A percentile compares a stretch with the other conserved stretches of the same genome.
These are phyloP conservation scores for Coemansia javaensis DNA, from an alignment of 192 early-diverging fungal species.

Conservation along the genomic window DNA sequence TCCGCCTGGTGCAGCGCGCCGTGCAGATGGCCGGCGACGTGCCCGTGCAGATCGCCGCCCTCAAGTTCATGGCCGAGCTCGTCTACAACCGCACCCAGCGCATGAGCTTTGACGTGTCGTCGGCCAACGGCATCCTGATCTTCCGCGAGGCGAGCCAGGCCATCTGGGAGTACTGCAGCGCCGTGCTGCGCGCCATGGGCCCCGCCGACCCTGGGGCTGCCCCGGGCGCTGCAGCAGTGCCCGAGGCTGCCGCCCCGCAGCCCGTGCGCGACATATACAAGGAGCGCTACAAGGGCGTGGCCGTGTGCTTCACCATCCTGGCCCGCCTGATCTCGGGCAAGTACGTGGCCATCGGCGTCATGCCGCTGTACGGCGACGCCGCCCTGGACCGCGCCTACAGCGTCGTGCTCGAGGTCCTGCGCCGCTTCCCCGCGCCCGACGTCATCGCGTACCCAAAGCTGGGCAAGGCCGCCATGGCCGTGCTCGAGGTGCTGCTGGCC, in stretches of 20 bases:
- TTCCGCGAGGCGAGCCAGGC: slow-evolving; percentile 81
- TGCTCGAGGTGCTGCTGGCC: slow-evolving; percentile 67
- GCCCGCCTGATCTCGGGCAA: slow-evolving; percentile 65
- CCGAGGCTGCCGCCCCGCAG: no score
- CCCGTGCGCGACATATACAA: slow-evolving; percentile 49
- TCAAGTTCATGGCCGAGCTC: slow-evolving; percentile 80
- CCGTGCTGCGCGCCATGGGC: slow-evolving; percentile 10
- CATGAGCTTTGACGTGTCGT: slow-evolving; percentile 77
- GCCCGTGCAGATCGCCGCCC: slow-evolving; percentile 59
- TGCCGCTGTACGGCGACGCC: slow-evolving; percentile 79
- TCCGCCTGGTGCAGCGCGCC: slow-evolving; percentile 58
- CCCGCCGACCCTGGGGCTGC: no score
- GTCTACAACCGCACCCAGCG: slow-evolving; percentile 74
- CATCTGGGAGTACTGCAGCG: slow-evolving; percentile 55
- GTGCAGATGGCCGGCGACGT: slow-evolving; percentile 60
- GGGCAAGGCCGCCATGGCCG: slow-evolving; percentile 53
- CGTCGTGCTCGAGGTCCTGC: slow-evolving; percentile 64
- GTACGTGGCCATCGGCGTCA: slow-evolving; percentile 91
- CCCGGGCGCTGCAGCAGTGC: no score
- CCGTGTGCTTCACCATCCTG: slow-evolving; percentile 69
- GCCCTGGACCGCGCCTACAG: slow-evolving; percentile 65
- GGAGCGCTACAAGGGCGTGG: slow-evolving; percentile 69
- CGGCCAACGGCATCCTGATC: slow-evolving; percentile 81
- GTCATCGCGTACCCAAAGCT: slow-evolving; percentile 62
- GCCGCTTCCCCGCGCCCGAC: slow-evolving; percentile 68